Conservation (phyloP, 2,329 filamentous ascomycete species). For the Neonectria faginata region DNA sequence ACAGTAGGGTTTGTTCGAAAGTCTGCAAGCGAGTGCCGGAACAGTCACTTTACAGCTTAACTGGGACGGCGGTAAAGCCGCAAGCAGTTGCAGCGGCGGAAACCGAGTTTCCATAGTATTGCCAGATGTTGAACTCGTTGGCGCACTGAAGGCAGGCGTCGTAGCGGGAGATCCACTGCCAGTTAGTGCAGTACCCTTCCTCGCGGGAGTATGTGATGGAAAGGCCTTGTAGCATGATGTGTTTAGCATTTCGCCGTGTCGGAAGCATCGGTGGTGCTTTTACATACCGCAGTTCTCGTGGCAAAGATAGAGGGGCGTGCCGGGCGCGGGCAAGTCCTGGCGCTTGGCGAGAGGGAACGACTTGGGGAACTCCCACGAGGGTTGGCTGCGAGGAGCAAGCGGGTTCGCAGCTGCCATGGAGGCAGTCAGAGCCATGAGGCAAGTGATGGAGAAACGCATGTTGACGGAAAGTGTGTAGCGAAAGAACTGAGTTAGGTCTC, state of each 20-base stretch:
- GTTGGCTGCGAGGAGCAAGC: not conserved
- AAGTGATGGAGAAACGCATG: not conserved
- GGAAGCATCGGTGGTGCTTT: not conserved
- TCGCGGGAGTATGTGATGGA: not conserved
- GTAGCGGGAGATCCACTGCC: not conserved
- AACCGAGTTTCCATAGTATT: too few relatives aligned
- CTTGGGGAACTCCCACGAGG: not conserved
- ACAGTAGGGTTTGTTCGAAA: too few relatives aligned
- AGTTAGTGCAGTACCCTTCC: not conserved
- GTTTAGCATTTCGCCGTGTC: not conserved
- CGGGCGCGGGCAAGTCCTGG: not conserved
- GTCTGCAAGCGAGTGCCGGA: too few relatives aligned
- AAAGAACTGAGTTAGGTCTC: not conserved
- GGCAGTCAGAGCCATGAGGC: not conserved
- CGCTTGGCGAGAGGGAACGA: not conserved
- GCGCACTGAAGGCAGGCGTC: not conserved
- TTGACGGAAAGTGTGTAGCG: not conserved
- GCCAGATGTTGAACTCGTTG: not conserved
- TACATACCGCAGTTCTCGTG: not conserved
- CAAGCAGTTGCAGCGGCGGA: too few relatives aligned
- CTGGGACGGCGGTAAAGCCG: too few relatives aligned
- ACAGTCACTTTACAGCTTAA: too few relatives aligned
- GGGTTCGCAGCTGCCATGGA: not conserved
- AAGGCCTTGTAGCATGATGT: not conserved
- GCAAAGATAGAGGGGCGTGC: not conserved